Base-by-base conservation (phyloP, 495 filamentous ascomycete genomes). In the Podospora sp. region DNA sequence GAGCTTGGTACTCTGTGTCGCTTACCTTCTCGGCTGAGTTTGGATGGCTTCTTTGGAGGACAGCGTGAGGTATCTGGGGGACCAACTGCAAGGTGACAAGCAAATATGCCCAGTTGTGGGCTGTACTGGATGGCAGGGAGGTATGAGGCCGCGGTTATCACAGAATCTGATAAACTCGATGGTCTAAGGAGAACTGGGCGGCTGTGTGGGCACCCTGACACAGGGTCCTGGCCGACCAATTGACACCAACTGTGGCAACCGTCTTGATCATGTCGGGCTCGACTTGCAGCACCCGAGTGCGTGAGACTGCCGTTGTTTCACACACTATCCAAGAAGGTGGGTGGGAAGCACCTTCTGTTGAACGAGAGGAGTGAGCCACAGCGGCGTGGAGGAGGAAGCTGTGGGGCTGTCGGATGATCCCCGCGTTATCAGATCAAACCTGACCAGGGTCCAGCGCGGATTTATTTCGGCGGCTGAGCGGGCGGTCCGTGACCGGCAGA, bases 91-190 rank as follows among this genome's bases (percentile, higher is more conserved):
- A 46, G 5, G 40, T 2, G 14, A 46, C 40, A 46, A 46, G 40
- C 40, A 18, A 46, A 2, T 4, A 46, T 6, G 40, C 14, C 40
- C 40, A 46, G 14, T 14, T 4, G 16, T 14, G 40, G 11, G 2
- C 2, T 14, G 40, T 4, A 46, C 16, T 46, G 40, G 14, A 18
- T 18, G 40, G 40, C 11, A 18, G 12, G 12, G 40, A 33, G 22
- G 36, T 26, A 36, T 16, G 26, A 51, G n/a, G n/a, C 49, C 26
- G 14, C 22, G 60, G 59, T 72, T 68, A 70, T 70, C 68, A 55
- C 60, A 63, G 49, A 21, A 55, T 63, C 46, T 49, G 70, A 72
- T 72, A 67, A 69, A 59, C 51, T 8, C 22, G 6, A 73, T 69
- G 65, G 68, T 63, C 68, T 68, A 70, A 72, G 62, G 7, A 18